Percentiles rank a stretch among this genome's conserved stretches.
phyloP scores from a whole-genome alignment of 805 yeast species.

The Metschnikowia noctiluminum region DNA sequence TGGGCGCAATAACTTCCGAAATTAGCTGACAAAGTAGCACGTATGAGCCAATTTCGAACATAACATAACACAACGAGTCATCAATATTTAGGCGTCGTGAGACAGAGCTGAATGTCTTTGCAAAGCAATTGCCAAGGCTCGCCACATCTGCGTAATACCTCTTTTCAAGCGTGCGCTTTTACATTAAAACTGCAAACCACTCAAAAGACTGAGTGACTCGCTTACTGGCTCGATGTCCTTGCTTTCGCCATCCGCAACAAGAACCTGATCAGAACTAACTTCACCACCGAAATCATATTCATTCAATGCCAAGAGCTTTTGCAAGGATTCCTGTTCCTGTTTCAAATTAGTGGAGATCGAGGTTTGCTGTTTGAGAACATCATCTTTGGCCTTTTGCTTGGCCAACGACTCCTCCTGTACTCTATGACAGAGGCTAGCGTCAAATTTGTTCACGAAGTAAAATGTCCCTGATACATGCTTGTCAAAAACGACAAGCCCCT shows the following conservation, averaged over 20 bases:
- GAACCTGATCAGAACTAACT: neutral
- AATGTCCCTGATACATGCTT: conserved; percentile 63
- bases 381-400: conserved; percentile 5
- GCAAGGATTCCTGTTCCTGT: conserved; percentile 2
- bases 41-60: too few relatives aligned
- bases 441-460: conserved; percentile 50
- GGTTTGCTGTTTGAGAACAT: conserved; percentile 11
- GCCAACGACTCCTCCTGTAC: conserved; percentile 8
- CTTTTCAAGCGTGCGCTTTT: neutral
- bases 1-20: too few relatives aligned
- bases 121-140: too few relatives aligned
- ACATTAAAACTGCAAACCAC: conserved; percentile 8
- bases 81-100: too few relatives aligned
- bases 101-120: too few relatives aligned
- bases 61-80: too few relatives aligned
- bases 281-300: conserved; percentile 11
- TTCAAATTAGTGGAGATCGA: conserved; percentile 8
- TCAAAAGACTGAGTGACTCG: conserved; percentile 9
- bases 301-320: conserved; percentile 8
- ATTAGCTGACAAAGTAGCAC: too few relatives aligned
- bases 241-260: neutral
- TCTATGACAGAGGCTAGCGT: conserved; percentile 4
- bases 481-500: conserved; percentile 62
- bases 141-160: too few relatives aligned
- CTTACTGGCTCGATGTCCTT: conserved; percentile 5